Base-by-base conservation (phyloP, 768 basidiomycete genomes). In the Pisolithus microcarpus region DNA sequence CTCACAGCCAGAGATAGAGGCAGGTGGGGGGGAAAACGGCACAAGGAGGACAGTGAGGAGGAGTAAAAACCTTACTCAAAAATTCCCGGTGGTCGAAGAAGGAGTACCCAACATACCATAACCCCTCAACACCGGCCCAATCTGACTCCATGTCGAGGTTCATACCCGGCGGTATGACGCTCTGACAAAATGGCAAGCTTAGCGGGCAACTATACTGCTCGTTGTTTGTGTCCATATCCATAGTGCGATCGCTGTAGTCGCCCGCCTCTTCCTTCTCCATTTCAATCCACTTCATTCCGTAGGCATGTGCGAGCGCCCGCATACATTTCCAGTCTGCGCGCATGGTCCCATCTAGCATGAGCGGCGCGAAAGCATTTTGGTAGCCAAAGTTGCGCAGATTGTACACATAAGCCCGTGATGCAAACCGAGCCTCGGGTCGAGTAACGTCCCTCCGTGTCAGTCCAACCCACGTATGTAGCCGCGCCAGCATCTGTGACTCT, bases 61-160 rank as follows among this genome's bases (percentile, higher is more conserved):
- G 40, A 50, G 26, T 36, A 23, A 8, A 21, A 23, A 4, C 70
- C 83, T 63, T 58, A 87, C 84, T 66, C 38, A 84, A 57, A 36
- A 87, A 71, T 43, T 82, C 81, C 5, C 81, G 67, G 58, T 87
- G 84, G 61, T 87, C 84, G 48, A 77, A 75, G 58, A 84, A 87
- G 48, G 77, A 80, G 58, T 85, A 86, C n/a, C 77, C 74, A 11
- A 80, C 74, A 4, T 69, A 65, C 85, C 85, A 87, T 15, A 64
- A 30, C 0, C 85, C 85, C 30, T 70, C 69, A 0, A 87, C 65
- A 3, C 80, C 55, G 6, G 59, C 64, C 65, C 67, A 70, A 48
- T 70, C 68, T 1, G 52, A 49, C 28, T 62, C 65, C 16, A 34
- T 40, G 51, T 64, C 57, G 15, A 74, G 52, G 50, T 73, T 62